phyloP scores from a whole-genome alignment of 371 early-diverging fungal species.

The Saksenaea oblongispora region DNA sequence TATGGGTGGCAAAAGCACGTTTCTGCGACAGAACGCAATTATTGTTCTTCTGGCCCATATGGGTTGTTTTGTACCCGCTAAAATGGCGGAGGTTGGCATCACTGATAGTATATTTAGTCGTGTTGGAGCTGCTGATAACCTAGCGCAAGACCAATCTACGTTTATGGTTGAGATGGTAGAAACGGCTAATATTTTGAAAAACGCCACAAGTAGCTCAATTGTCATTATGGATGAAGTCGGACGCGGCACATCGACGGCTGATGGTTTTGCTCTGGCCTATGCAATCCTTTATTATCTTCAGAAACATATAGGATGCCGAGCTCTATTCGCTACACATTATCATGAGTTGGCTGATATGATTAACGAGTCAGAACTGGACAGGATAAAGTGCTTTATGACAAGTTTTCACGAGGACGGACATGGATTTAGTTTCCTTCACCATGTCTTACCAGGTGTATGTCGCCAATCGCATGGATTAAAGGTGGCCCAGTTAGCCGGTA shows the following conservation, averaged over 20 bases:
- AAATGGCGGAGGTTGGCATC: slow-evolving; percentile 78
- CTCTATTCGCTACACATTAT: slow-evolving; percentile 96
- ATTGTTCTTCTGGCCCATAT: slow-evolving; percentile 92
- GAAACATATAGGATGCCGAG: slow-evolving; percentile 57
- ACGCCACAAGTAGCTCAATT: slow-evolving; percentile 80
- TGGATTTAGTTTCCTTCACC: slow-evolving; percentile 64
- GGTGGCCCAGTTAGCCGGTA: slow-evolving; percentile 72
- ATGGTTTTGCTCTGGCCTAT: slow-evolving; percentile 92
- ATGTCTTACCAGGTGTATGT: slow-evolving; percentile 63
- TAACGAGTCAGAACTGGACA: slow-evolving; percentile 13
- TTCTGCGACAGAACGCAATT: slow-evolving; percentile 81
- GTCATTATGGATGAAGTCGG: slow-evolving; percentile 99
- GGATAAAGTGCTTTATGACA: slow-evolving; percentile 59
- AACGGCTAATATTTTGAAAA: slow-evolving; percentile 83
- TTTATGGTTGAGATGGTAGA: slow-evolving; percentile 99
- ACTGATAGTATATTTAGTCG: slow-evolving; percentile 91
- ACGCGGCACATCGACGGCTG: slow-evolving; percentile 93
- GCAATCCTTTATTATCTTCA: slow-evolving; percentile 85
- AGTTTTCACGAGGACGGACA: slow-evolving; percentile 43
- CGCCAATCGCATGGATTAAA: slow-evolving; percentile 68
- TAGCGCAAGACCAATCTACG: slow-evolving; percentile 88
- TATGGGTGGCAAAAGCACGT: slow-evolving; percentile 97
- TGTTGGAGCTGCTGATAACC: slow-evolving; percentile 77
- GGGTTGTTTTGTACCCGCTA: slow-evolving; percentile 94
- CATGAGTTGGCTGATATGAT: slow-evolving; percentile 74